A percentile compares a stretch with the other conserved stretches of the same genome.
Evolutionary conservation across 306 rosid species (phyloP).

Genomic region (Medicago arabica): DNA sequence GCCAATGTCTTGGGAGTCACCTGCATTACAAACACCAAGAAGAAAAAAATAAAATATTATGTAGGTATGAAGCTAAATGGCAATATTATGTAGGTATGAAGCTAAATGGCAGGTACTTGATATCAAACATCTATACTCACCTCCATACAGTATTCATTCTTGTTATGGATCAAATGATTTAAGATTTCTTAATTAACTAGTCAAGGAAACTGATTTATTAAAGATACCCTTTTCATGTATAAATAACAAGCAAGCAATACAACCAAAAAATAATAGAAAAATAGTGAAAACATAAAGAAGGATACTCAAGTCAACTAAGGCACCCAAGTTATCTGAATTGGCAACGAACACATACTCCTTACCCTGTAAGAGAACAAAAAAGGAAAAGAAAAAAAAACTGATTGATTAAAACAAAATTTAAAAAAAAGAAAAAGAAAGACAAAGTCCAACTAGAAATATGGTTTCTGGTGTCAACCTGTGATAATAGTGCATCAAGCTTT

Average conservation of each 20-base stretch:
- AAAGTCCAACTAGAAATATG: conserved; percentile 35
- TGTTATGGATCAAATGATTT: conserved; percentile 59
- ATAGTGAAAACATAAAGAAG: conserved; percentile 43
- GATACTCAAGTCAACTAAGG: conserved; percentile 97
- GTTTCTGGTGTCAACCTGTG: conserved; percentile 65
- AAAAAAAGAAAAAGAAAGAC: not conserved
- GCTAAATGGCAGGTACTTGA: not conserved
- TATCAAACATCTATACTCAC: conserved; percentile 45
- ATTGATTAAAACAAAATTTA: conserved; percentile 7
- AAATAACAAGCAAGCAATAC: conserved; percentile 22
- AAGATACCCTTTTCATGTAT: conserved; percentile 32
- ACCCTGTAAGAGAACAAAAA: conserved; percentile 61
- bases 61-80: not conserved
- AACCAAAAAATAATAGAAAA: conserved; percentile 8
- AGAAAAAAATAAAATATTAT: not conserved
- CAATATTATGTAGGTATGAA: not conserved
- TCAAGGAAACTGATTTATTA: conserved; percentile 60
- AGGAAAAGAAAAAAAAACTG: conserved; percentile 9
- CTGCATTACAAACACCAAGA: conserved; percentile 32
- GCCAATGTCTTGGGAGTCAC: conserved; percentile 82
- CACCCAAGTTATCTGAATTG: conserved; percentile 97
- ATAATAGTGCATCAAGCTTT: conserved; percentile 80
- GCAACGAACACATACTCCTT: conserved; percentile 92
- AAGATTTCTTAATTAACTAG: conserved; percentile 58
- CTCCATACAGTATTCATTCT: conserved; percentile 98